Evolutionary conservation across 371 early-diverging fungal species (phyloP), one percentile per base, ranked within the genome.

Genomic region (Syncephalastrum contaminatum): DNA sequence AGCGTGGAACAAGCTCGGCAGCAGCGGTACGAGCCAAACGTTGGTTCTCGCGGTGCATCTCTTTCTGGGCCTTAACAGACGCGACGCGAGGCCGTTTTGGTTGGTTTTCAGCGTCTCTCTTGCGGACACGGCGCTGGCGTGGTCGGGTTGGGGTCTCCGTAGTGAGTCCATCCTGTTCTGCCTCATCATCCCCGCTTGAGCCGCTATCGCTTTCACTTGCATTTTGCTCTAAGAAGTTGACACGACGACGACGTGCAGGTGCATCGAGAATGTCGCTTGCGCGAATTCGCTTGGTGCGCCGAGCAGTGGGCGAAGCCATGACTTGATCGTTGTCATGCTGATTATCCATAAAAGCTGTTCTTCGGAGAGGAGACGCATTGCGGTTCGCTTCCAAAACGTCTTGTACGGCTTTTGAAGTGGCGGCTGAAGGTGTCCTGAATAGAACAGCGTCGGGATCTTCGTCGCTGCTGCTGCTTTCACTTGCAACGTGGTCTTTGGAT

Each of bases 1-100:
- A 53, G 4, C 58, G 54, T 16, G 63, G 63, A 30, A 58, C 43
- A 4, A 63, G 25, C 40, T 51, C 57, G 16, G 59, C 49, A 45
- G 52, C 43, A 0, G 43, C 42, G 19, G 55, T 41, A 30, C 69
- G 64, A 4, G 53, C 46, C 20, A 64, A 20, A 1, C 69, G 64
- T 27, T 63, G 64, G 12, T 48, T 62, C 45, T 69, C 65, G 40
- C 54, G 49, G 27, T 62, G 59, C 59, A 69, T 62, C 12, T 59
- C 54, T 27, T 59, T n/a, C 45, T 56, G 45, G 2, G 64, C 65
- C 39, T 62, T 55, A 24, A 53, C 55, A 2, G 63, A 62, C 22
- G 60, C 46, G 30, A 39, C 36, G 15, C n/a, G 27, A 45, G 36
- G 19, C 12, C 22, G 13, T 16, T 36, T 43, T 2, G 21, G 36